Conservation (phyloP, 192 early-diverging fungal genomes). For the Entomortierella lignicola region DNA sequence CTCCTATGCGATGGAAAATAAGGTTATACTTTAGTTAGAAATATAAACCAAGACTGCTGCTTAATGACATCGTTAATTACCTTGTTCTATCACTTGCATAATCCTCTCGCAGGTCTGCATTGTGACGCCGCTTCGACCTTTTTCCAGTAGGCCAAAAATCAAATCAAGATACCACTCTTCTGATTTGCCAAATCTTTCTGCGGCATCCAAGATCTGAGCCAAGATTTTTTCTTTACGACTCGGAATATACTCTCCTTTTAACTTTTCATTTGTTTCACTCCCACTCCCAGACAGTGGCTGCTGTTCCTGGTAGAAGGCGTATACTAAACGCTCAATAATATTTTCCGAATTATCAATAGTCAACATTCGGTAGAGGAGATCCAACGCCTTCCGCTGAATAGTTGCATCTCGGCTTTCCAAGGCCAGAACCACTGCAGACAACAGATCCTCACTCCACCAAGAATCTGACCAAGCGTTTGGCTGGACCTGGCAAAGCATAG, state of each 20-base stretch:
- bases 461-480: conserved; percentile 46
- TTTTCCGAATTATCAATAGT: conserved; percentile 44
- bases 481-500: conserved; percentile 49
- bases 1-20: conserved; percentile 2
- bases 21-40: not conserved
- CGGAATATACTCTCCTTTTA: not conserved
- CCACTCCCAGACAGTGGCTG: not conserved
- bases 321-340: conserved; percentile 46
- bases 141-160: conserved; percentile 31
- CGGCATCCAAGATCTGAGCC: conserved; percentile 46
- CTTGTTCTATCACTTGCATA: conserved; percentile 34
- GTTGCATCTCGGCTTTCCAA: conserved; percentile 38
- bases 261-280: not conserved
- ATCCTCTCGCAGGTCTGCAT: conserved; percentile 30
- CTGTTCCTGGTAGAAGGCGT: conserved; percentile 41
- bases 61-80: not conserved
- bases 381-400: conserved; percentile 26
- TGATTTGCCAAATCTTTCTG: conserved; percentile 38
- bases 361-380: conserved; percentile 45
- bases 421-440: conserved; percentile 28
- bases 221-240: conserved; percentile 40
- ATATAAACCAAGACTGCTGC: too few species aligned
- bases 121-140: conserved; percentile 12
- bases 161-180: conserved; percentile 40
- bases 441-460: conserved; percentile 44